phyloP scores from a whole-genome alignment of 805 yeast species.

The Teunomyces lycoperdinae region DNA sequence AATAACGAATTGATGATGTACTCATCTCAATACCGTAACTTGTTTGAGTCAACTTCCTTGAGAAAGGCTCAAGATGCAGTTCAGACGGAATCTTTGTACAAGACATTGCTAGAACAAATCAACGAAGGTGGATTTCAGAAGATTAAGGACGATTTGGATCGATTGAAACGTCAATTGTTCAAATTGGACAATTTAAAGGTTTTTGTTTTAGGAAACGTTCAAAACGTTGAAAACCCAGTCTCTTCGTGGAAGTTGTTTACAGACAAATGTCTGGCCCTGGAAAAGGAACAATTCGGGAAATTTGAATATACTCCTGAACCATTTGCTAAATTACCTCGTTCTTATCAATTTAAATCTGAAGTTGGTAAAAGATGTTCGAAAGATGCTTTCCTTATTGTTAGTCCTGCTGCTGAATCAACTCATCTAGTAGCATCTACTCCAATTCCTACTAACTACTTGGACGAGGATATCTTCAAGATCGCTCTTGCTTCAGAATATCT shows the following conservation, averaged over 20 bases:
- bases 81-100: conserved; percentile 58
- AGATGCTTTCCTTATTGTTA: conserved; percentile 61
- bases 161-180: conserved; percentile 51
- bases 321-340: conserved; percentile 46
- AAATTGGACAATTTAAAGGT: conserved; percentile 60
- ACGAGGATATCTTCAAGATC: conserved; percentile 63
- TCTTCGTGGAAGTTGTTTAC: conserved; percentile 52
- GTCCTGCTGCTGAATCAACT: conserved; percentile 85
- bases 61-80: conserved; percentile 64
- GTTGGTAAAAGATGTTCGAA: conserved; percentile 52
- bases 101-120: conserved; percentile 42
- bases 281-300: conserved; percentile 3
- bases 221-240: conserved; percentile 52
- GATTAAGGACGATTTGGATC: conserved; percentile 50
- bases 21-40: conserved; percentile 54
- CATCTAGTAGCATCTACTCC: conserved; percentile 58
- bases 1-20: conserved; percentile 61
- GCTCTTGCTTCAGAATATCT: conserved; percentile 72
- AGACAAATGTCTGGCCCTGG: conserved; percentile 11
- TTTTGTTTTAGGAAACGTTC: conserved; percentile 67
- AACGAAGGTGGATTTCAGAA: conserved; percentile 48
- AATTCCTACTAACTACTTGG: conserved; percentile 49
- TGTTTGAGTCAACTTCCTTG: conserved; percentile 59
- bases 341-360: conserved; percentile 51
- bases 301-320: conserved; percentile 9